phyloP scores from a whole-genome alignment of 306 rosid species.

The Senna siamea region DNA sequence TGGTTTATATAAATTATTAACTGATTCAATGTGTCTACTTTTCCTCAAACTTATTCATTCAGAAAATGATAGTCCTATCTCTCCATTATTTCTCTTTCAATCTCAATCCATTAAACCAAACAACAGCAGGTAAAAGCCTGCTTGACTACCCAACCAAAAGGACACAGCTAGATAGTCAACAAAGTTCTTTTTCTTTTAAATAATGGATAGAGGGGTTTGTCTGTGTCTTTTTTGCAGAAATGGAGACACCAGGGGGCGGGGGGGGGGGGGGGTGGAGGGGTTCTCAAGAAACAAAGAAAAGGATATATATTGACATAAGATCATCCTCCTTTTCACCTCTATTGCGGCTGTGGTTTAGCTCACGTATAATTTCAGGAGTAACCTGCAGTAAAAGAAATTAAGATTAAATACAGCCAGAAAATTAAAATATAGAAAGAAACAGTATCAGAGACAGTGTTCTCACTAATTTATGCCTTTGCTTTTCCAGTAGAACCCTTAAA shows the following conservation, averaged over 20 bases:
- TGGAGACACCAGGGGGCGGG: no score
- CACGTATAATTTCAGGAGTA: constrained; percentile 85
- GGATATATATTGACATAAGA: constrained; percentile 76
- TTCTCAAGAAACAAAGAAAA: constrained; percentile 17
- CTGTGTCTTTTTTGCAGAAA: no score
- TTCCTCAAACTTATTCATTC: not conserved
- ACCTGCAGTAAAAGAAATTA: constrained; percentile 54
- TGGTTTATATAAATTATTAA: constrained; percentile 5
- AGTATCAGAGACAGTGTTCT: constrained; percentile 37
- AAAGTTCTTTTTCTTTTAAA: no score
- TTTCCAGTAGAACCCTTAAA: constrained; percentile 70
- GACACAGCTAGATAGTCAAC: no score
- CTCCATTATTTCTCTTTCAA: not conserved
- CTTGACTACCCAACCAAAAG: no score
- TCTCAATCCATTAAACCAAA: not conserved
- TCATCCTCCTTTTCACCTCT: constrained; percentile 92
- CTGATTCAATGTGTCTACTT: not conserved
- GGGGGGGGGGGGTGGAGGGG: not conserved
- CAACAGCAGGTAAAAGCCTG: not conserved
- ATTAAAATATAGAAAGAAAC: constrained; percentile 22
- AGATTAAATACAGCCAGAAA: constrained; percentile 30
- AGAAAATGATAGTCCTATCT: not conserved
- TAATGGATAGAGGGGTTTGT: no score
- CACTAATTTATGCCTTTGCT: constrained; percentile 77
- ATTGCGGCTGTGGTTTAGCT: constrained; percentile 76